Evolutionary conservation across 1,139 yeast species (phyloP).

Genomic region (Candida sanyaensis): DNA sequence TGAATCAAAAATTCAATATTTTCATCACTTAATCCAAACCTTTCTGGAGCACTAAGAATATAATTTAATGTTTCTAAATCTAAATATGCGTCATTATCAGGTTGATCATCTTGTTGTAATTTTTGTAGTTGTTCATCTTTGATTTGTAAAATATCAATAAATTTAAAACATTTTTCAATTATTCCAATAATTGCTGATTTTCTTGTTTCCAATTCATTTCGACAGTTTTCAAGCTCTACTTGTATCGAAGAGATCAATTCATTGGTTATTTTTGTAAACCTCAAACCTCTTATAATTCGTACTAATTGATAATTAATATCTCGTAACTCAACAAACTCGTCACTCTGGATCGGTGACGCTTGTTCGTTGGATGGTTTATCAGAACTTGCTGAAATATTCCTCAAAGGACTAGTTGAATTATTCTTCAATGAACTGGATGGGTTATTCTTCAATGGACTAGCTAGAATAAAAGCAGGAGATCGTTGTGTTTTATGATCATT

Average conservation of each 20-base stretch:
- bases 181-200: slow-evolving; percentile 23
- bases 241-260: slow-evolving; percentile 27
- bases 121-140: slow-evolving; percentile 35
- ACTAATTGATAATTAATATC: slow-evolving; percentile 42
- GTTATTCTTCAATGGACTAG: slow-evolving; percentile 38
- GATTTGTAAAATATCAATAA: slow-evolving; percentile 30
- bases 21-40: slow-evolving; percentile 41
- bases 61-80: slow-evolving; percentile 40
- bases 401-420: slow-evolving; percentile 37
- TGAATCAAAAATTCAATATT: slow-evolving; percentile 35
- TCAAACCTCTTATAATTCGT: slow-evolving; percentile 35
- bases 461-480: slow-evolving; percentile 31
- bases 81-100: slow-evolving; percentile 25
- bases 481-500: slow-evolving; percentile 16
- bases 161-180: slow-evolving; percentile 28
- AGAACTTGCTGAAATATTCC: slow-evolving; percentile 16
- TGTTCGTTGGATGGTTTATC: not conserved
- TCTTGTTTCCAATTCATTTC: slow-evolving; percentile 28
- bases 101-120: slow-evolving; percentile 27
- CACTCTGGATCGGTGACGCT: not conserved
- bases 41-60: slow-evolving; percentile 37
- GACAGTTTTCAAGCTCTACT: slow-evolving; percentile 28
- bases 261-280: slow-evolving; percentile 38
- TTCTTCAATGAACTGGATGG: slow-evolving; percentile 1
- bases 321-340: slow-evolving; percentile 19